A percentile compares a stretch with the other conserved stretches of the same genome.
phyloP scores from a whole-genome alignment of 768 basidiomycete species.

The Heimioporus sp. region DNA sequence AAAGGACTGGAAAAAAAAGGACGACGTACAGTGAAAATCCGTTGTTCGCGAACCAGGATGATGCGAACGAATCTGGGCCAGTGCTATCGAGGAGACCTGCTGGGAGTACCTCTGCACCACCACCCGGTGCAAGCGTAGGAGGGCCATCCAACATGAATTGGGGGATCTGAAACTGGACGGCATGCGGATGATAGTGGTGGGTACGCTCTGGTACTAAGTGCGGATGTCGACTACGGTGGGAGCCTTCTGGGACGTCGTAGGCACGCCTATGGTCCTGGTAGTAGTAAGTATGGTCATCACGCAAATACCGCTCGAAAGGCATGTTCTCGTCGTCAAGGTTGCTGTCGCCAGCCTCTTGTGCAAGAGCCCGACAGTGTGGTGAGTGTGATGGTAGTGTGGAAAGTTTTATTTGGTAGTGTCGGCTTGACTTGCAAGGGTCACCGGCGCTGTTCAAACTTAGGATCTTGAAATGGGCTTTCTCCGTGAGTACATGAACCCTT shows the following conservation, averaged over 20 bases:
- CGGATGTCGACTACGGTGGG: background rate
- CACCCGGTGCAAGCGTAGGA: constrained; percentile 65
- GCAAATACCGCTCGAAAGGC: constrained; percentile 44
- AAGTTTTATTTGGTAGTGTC: too few relatives aligned
- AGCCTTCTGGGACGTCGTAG: constrained; percentile 9
- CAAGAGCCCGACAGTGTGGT: too few relatives aligned
- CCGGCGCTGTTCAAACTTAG: background rate
- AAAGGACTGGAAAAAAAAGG: background rate
- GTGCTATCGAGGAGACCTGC: constrained; percentile 34
- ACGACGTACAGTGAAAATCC: constrained; percentile 36
- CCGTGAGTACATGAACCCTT: constrained; percentile 6
- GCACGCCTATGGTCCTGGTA: constrained; percentile 12
- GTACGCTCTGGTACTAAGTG: background rate
- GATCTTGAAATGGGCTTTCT: background rate
- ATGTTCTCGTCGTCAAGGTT: constrained; percentile 20
- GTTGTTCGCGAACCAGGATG: constrained; percentile 51
- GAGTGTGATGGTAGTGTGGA: too few relatives aligned
- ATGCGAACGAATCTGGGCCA: constrained; percentile 27
- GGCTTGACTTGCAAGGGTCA: background rate
- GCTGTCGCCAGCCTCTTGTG: background rate
- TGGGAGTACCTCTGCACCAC: constrained; percentile 73
- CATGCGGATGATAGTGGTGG: constrained; percentile 15
- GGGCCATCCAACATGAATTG: constrained; percentile 57
- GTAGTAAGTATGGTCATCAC: constrained; percentile 18
- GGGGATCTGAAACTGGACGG: constrained; percentile 59